These are phyloP conservation scores for Penicillium concentricum DNA, from an alignment of 2,329 filamentous ascomycete genomes.

Conservation along the genomic window DNA sequence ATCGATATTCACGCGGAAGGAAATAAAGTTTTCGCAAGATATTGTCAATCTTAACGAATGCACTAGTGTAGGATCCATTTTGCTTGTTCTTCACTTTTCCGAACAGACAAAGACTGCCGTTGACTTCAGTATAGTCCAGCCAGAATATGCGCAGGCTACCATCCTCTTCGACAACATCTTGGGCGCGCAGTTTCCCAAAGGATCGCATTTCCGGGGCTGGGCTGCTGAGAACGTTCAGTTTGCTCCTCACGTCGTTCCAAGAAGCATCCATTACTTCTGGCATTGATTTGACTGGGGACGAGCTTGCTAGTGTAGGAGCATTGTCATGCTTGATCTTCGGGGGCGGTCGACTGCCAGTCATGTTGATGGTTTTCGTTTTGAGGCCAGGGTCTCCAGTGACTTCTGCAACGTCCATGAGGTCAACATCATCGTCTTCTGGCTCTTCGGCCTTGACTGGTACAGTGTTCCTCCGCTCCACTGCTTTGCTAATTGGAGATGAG, in stretches of 20 bases:
- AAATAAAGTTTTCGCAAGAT: constrained; percentile 91
- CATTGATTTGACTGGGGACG: constrained; percentile 67
- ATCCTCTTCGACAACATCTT: constrained; percentile 88
- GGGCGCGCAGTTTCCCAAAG: constrained; percentile 77
- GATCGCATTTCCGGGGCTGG: constrained; percentile 60
- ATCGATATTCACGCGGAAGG: constrained; percentile 69
- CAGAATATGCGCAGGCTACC: constrained; percentile 93
- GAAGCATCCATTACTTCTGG: constrained; percentile 70
- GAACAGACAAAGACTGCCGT: constrained; percentile 88
- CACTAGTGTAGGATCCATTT: constrained; percentile 76
- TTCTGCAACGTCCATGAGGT: constrained; percentile 83
- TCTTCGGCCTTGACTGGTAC: constrained; percentile 59
- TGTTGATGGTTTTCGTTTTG: constrained; percentile 72
- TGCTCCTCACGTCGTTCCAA: constrained; percentile 85
- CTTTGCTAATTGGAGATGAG: constrained; percentile 82
- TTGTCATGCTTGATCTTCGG: constrained; percentile 71
- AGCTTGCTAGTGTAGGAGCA: constrained; percentile 70
- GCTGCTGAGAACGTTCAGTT: constrained; percentile 79
- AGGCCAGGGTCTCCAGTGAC: constrained; percentile 63
- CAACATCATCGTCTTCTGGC: constrained; percentile 73
- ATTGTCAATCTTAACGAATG: constrained; percentile 95
- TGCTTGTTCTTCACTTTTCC: constrained; percentile 93
- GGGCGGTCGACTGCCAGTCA: constrained; percentile 74
- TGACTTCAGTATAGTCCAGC: constrained; percentile 92
- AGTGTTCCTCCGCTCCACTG: constrained; percentile 67